Evolutionary conservation across 2,329 filamentous ascomycete genomes (phyloP).

Genomic region (Xylariaceae sp.): DNA sequence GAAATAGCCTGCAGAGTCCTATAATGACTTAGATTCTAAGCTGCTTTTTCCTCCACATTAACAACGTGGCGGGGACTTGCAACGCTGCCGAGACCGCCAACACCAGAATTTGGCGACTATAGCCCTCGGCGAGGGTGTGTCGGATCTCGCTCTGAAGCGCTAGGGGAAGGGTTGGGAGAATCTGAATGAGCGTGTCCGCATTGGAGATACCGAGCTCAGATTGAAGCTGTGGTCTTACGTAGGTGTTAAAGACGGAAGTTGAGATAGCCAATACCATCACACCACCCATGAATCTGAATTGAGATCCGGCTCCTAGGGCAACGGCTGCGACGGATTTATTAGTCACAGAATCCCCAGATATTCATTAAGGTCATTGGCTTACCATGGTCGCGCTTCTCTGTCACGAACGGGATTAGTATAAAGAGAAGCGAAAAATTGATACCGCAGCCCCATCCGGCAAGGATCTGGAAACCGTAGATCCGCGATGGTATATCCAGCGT

Average conservation of each 20-base stretch:
- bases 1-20: no score
- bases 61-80: slow-evolving; percentile 27
- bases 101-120: slow-evolving; percentile 31
- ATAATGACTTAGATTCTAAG: slow-evolving; percentile 6
- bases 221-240: slow-evolving; percentile 14
- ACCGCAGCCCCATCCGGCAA: slow-evolving; percentile 28
- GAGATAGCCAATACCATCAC: slow-evolving; percentile 28
- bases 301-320: slow-evolving; percentile 28
- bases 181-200: background rate
- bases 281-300: slow-evolving; percentile 36
- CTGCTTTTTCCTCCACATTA: slow-evolving; percentile 33
- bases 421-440: slow-evolving; percentile 28
- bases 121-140: slow-evolving; percentile 23
- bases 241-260: slow-evolving; percentile 31
- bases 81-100: slow-evolving; percentile 27
- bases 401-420: slow-evolving; percentile 23
- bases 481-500: slow-evolving; percentile 13
- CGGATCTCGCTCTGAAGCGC: slow-evolving; percentile 20
- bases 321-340: slow-evolving; percentile 22
- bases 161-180: slow-evolving; percentile 13
- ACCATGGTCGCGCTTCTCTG: slow-evolving; percentile 29
- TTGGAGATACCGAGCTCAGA: slow-evolving; percentile 10
- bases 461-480: slow-evolving; percentile 25
- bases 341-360: background rate
- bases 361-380: background rate